Evolutionary conservation across 2,329 filamentous ascomycete species (phyloP).

Genomic region (Phialophora verrucosa): DNA sequence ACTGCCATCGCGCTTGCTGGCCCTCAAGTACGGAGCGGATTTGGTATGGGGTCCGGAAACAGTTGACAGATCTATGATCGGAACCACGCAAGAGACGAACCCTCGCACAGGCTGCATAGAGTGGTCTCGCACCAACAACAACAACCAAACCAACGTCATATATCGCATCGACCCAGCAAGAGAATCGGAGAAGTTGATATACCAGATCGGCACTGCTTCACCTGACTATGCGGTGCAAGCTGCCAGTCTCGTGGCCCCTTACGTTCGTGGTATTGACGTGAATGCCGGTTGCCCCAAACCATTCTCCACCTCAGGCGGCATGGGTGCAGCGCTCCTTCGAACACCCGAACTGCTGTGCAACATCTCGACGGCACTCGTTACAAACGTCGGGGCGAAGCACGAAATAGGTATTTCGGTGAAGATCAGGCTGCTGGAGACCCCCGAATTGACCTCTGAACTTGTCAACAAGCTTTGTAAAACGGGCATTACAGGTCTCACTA

Average conservation of each 20-base stretch:
- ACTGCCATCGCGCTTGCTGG: slow-evolving; percentile 83
- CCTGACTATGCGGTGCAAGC: slow-evolving; percentile 83
- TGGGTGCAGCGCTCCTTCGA: slow-evolving; percentile 89
- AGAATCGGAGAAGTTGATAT: slow-evolving; percentile 78
- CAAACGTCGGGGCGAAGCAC: slow-evolving; percentile 74
- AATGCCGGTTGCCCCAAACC: slow-evolving; percentile 99
- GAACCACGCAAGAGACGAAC: slow-evolving; percentile 79
- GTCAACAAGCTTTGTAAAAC: slow-evolving; percentile 81
- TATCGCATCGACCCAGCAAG: slow-evolving; percentile 80
- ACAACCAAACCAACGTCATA: slow-evolving; percentile 68
- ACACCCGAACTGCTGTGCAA: slow-evolving; percentile 82
- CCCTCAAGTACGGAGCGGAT: slow-evolving; percentile 93
- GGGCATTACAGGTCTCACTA: slow-evolving; percentile 87
- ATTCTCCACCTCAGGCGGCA: slow-evolving; percentile 90
- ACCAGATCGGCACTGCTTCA: slow-evolving; percentile 88
- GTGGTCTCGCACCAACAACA: slow-evolving; percentile 77
- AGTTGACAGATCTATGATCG: slow-evolving; percentile 89
- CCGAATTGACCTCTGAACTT: slow-evolving; percentile 75
- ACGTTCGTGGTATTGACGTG: slow-evolving; percentile 93
- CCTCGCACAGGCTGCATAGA: slow-evolving; percentile 78
- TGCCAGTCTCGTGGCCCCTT: slow-evolving; percentile 78
- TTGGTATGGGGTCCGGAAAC: slow-evolving; percentile 98
- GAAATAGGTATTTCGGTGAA: slow-evolving; percentile 96
- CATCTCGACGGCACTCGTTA: slow-evolving; percentile 82
- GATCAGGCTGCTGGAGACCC: slow-evolving; percentile 82